phyloP scores from a whole-genome alignment of 805 yeast species.

The Allodekkera sacchari region DNA sequence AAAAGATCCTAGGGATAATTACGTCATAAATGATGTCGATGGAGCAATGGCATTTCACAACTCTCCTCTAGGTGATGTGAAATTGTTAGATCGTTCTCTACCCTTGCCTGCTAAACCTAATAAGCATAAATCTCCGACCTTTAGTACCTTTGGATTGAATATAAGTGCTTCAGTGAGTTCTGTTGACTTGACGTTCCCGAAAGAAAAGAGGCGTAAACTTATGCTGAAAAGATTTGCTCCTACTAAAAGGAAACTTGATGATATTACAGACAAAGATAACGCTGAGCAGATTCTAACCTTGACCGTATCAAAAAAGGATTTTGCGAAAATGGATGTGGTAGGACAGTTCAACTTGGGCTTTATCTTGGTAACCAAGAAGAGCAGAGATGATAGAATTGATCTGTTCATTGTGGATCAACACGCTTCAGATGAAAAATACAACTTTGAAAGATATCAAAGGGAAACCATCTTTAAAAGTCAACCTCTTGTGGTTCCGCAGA shows the following conservation, averaged over 20 bases:
- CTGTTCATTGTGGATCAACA: conserved; percentile 92
- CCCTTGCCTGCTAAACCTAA: too few species aligned
- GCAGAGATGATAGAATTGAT: conserved; percentile 33
- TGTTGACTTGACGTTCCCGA: too few species aligned
- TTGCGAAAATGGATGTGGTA: conserved; percentile 62
- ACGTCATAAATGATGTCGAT: too few species aligned
- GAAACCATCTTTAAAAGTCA: conserved; percentile 57
- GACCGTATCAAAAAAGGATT: conserved; percentile 64
- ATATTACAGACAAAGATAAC: conserved; percentile 35
- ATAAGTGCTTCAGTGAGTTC: too few species aligned
- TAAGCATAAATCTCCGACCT: too few species aligned
- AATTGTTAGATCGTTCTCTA: too few species aligned
- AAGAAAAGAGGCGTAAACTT: too few species aligned
- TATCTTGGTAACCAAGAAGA: conserved; percentile 58
- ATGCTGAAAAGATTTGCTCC: too few species aligned
- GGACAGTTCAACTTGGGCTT: conserved; percentile 98
- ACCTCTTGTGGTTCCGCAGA: conserved; percentile 52
- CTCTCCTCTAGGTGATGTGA: too few species aligned
- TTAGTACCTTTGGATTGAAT: too few species aligned
- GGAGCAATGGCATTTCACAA: too few species aligned
- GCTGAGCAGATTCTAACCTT: conserved; percentile 55
- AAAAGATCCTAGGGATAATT: too few species aligned
- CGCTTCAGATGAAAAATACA: conserved; percentile 93
- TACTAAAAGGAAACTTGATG: conserved; percentile 22
- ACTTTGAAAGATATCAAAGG: conserved; percentile 65